Conservation (phyloP, 257 asterid species). For the Phtheirospermum japonicum region DNA sequence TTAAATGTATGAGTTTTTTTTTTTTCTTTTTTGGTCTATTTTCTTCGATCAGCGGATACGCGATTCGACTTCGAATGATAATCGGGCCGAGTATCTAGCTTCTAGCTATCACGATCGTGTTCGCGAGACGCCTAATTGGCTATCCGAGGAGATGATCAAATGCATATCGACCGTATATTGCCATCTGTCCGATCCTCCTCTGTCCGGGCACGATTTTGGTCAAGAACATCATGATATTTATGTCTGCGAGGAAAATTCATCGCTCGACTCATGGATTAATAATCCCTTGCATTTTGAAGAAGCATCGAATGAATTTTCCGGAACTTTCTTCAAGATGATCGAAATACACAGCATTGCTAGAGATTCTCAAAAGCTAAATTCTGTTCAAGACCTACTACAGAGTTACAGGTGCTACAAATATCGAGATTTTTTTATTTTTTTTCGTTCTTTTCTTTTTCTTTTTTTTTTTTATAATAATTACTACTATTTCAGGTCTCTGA, state of each 20-base stretch:
- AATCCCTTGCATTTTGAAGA: slow-evolving; percentile 35
- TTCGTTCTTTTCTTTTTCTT: too few relatives aligned
- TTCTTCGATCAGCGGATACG: slow-evolving; percentile 41
- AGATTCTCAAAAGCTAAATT: slow-evolving; percentile 48
- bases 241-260: slow-evolving; percentile 31
- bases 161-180: slow-evolving; percentile 70
- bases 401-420: slow-evolving; percentile 41
- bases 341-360: slow-evolving; percentile 55
- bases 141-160: slow-evolving; percentile 90
- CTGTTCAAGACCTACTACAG: slow-evolving; percentile 55
- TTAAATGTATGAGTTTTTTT: too few relatives aligned
- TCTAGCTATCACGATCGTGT: slow-evolving; percentile 33
- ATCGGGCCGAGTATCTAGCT: slow-evolving; percentile 39
- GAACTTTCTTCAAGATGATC: slow-evolving; percentile 41
- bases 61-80: slow-evolving; percentile 34
- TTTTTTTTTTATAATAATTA: neutral
- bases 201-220: slow-evolving; percentile 3
- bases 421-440: neutral
- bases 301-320: slow-evolving; percentile 30
- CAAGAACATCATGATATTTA: slow-evolving; percentile 21
- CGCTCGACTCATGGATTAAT: slow-evolving; percentile 35
- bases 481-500: slow-evolving; percentile 53
- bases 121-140: slow-evolving; percentile 51
- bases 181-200: slow-evolving; percentile 71
- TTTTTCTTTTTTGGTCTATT: neutral